Percentiles rank a stretch among this genome's conserved stretches.
Evolutionary conservation across 768 basidiomycete species (phyloP).

Genomic region (Melanogaster broomeanus): DNA sequence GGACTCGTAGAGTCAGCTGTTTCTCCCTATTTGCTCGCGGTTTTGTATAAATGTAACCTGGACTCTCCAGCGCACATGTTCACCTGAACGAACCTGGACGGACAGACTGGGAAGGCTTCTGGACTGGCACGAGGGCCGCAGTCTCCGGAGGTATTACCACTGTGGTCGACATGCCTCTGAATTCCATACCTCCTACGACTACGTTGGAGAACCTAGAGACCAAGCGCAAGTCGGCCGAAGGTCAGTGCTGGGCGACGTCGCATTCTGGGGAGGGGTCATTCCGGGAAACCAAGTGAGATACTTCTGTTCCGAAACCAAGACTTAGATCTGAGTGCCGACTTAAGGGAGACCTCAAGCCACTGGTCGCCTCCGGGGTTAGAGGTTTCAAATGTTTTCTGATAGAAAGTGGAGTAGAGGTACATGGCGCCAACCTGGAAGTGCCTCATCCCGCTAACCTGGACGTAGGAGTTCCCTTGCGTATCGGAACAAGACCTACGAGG

Average conservation of each 20-base stretch:
- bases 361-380: constrained; percentile 80
- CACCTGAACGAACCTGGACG: constrained; percentile 94
- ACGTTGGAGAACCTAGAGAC: constrained; percentile 71
- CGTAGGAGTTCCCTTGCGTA: constrained; percentile 91
- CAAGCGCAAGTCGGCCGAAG: constrained; percentile 71
- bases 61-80: constrained; percentile 69
- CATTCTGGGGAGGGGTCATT: constrained; percentile 89
- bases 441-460: constrained; percentile 5
- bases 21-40: background rate
- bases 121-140: constrained; percentile 88
- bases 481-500: constrained; percentile 61
- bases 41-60: background rate
- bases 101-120: constrained; percentile 93
- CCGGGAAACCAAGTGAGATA: constrained; percentile 79
- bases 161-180: constrained; percentile 96
- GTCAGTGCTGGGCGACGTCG: constrained; percentile 71
- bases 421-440: constrained; percentile 8
- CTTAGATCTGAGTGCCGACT: background rate
- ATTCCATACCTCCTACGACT: constrained; percentile 95
- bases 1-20: constrained; percentile 74
- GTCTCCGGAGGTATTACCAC: constrained; percentile 94
- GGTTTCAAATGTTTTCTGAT: constrained; percentile 98
- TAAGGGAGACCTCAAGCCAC: constrained; percentile 71
- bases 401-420: constrained; percentile 91
- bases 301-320: background rate